Evolutionary conservation across 73 alveolate genomes (phyloP), one percentile per base, ranked within the genome.

Genomic region (Paramecium sonneborni): DNA sequence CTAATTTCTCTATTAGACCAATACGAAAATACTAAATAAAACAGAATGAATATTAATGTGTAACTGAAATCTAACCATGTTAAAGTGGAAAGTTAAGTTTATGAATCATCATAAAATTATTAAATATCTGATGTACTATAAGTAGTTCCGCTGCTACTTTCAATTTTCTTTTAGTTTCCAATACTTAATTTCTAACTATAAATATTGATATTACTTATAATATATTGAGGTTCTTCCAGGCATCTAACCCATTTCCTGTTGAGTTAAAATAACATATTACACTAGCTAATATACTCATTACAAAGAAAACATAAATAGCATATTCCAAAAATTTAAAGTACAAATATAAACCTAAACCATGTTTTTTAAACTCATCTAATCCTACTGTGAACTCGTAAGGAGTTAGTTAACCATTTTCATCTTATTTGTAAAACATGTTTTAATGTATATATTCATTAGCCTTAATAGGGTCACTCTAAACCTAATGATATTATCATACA

Each of bases 11-110:
- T 39, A 46, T 44, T 34, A 39, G 76, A 43, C 90, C 69, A 79
- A 79, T 79, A 79, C 0, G 44, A 10, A 44, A 79, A 79, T 6
- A 8, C 28, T 21, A 44, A 8, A 24, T 24, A 79, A 44, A 79
- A 79, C 18, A 79, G 34, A 1, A 79, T 79, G 76, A 79, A 79
- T 30, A 79, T n/a, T n/a, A 79, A 57, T 18, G 35, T 41, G 26
- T 32, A 43, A 46, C 76, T 62, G 44, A 79, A 79, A 44, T 79
- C 90, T 28, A 79, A 18, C 90, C 90, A 79, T 23, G 76, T 41
- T 14, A 79, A 21, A 43, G 28, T 43, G 9, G 35, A 18, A 0
- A 30, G 74, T n/a, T 46, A 20, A 1, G 30, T 23, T 30, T n/a
- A 79, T 0, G 35, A 46, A 24, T 39, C 23, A 46, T 9, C 24